Evolutionary conservation across 1,139 yeast genomes (phyloP).

Genomic region (Taiozyma sp.): DNA sequence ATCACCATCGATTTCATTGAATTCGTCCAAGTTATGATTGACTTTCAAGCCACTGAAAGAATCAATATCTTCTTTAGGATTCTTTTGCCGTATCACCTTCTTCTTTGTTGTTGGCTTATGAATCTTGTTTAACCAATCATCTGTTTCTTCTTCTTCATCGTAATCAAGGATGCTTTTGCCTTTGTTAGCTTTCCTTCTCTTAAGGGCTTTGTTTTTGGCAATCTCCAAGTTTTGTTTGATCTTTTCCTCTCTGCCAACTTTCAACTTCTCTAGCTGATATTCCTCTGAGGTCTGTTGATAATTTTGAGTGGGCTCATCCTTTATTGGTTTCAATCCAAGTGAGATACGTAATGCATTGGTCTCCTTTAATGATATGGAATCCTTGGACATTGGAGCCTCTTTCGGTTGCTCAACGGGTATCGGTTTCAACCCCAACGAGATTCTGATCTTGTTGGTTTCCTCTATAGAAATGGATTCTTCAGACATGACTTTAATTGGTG

Average conservation of each 20-base stretch:
- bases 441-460: slow-evolving; percentile 48
- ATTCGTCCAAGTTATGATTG: slow-evolving; percentile 37
- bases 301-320: slow-evolving; percentile 1
- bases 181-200: slow-evolving; percentile 20
- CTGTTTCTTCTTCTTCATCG: slow-evolving; percentile 30
- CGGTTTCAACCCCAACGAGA: slow-evolving; percentile 43
- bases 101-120: slow-evolving; percentile 12
- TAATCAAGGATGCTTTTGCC: slow-evolving; percentile 20
- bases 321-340: slow-evolving; percentile 33
- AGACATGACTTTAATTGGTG: slow-evolving; percentile 1
- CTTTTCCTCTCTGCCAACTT: slow-evolving; percentile 11
- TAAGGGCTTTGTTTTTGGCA: slow-evolving; percentile 20
- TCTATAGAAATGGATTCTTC: slow-evolving; percentile 35
- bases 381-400: neutral
- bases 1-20: slow-evolving; percentile 31
- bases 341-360: slow-evolving; percentile 32
- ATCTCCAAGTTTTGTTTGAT: slow-evolving; percentile 19
- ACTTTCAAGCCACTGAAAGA: slow-evolving; percentile 38
- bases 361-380: slow-evolving; percentile 31
- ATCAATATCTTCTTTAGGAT: slow-evolving; percentile 15
- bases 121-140: slow-evolving; percentile 35
- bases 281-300: slow-evolving; percentile 13
- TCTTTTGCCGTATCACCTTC: slow-evolving; percentile 3
- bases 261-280: slow-evolving; percentile 9
- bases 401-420: slow-evolving; percentile 25